phyloP scores from a whole-genome alignment of 257 asterid species.

The Dorcoceras hygrometricum region DNA sequence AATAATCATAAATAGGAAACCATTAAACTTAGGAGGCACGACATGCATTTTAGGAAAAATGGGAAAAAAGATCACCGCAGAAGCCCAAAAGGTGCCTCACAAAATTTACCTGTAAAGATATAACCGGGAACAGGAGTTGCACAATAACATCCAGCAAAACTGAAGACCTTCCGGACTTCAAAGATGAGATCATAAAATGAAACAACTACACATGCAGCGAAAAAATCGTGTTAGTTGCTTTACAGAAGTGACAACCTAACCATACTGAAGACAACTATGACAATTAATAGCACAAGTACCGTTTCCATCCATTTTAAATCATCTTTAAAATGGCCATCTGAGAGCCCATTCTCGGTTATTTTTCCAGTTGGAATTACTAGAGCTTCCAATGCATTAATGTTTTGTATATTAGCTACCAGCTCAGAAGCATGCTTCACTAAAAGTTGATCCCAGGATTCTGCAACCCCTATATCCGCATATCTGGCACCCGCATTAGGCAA shows the following conservation, averaged over 20 bases:
- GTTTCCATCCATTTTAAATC: slow-evolving; percentile 99
- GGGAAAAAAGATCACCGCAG: slow-evolving; percentile 5
- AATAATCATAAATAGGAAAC: not conserved
- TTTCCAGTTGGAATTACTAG: slow-evolving; percentile 40
- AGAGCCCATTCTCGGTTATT: slow-evolving; percentile 44
- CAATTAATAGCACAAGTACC: slow-evolving; percentile 46
- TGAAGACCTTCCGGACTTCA: slow-evolving; percentile 97
- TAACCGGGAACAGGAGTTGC: slow-evolving; percentile 83
- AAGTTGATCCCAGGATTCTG: slow-evolving; percentile 61
- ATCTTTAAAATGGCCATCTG: slow-evolving; percentile 61
- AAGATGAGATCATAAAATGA: slow-evolving; percentile 84
- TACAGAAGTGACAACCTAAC: slow-evolving; percentile 14
- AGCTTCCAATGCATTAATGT: slow-evolving; percentile 53
- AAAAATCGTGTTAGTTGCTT: slow-evolving; percentile 8
- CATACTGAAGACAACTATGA: slow-evolving; percentile 1
- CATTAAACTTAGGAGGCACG: not conserved
- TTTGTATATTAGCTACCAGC: slow-evolving; percentile 66
- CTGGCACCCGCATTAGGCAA: slow-evolving; percentile 37
- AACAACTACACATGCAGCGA: slow-evolving; percentile 58
- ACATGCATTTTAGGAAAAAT: slow-evolving; percentile 1
- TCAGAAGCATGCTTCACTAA: slow-evolving; percentile 68
- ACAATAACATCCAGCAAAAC: slow-evolving; percentile 85
- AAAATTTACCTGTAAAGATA: slow-evolving; percentile 75
- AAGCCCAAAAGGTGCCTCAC: slow-evolving; percentile 15
- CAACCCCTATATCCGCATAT: slow-evolving; percentile 27